Base-by-base conservation (phyloP, 495 filamentous ascomycete species). In the Penicillium lividum region DNA sequence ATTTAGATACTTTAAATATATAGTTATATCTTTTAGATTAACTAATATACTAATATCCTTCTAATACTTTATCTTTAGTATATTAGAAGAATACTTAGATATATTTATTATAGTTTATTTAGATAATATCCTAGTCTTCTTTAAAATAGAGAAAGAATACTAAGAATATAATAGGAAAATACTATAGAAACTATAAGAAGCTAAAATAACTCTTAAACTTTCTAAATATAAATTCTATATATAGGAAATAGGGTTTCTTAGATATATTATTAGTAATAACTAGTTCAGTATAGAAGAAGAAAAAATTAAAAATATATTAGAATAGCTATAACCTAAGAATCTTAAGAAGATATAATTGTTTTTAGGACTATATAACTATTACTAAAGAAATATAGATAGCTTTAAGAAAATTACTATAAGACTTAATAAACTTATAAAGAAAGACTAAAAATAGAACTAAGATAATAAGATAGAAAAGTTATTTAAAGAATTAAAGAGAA, bases 321-420 rank as follows among this genome's bases (percentile, higher is more conserved):
- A 59, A 16, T 60, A n/a, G 55, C 46, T 7, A 13, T 57, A 13
- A 31, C 52, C 43, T 18, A 59, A 8, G 11, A 59, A 36, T 8
- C 7, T 65, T 10, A 54, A 57, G 11, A 51, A 63, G 13, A 47
- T 59, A 2, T 42, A 67, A 58, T 15, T 18, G 13, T 65, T 61
- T 40, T 13, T 56, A 38, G 31, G 57, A 27, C 30, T 64, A 8
- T 31, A 16, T 27, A 62, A 63, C 9, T 69, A 60, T 30, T 63
- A 67, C 53, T 22, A 28, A 44, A n/a, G 33, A 36, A 61, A 53
- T 5, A 42, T 69, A 2, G 43, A 52, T 11, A 28, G 45, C 6
- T 69, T 58, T 47, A 44, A 53, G 1, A 42, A 53, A 45, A 25
- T 54, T 6, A 28, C 38, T 5, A 11, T 4, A 22, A 15, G 34